Conservation (phyloP, 768 basidiomycete species). For the Hortiboletus flavorubellus region DNA sequence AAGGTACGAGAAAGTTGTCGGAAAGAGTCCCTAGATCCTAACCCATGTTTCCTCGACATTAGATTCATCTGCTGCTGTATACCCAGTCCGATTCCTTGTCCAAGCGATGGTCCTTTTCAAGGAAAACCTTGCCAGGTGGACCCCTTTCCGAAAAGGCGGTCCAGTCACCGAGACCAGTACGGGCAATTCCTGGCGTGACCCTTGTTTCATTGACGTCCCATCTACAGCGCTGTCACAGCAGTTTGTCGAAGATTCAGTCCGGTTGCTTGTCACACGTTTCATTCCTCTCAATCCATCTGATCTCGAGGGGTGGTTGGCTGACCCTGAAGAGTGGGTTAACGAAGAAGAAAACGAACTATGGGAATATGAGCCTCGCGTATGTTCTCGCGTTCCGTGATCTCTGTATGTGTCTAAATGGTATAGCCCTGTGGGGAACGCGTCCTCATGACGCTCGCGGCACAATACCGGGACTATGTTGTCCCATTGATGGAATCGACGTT, state of each 20-base stretch:
- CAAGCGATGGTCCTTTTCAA: conserved; percentile 87
- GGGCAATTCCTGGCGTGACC: conserved; percentile 13
- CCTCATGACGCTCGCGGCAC: conserved; percentile 69
- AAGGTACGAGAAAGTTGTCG: conserved; percentile 42
- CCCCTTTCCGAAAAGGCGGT: conserved; percentile 59
- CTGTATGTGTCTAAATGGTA: neutral
- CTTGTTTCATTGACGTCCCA: conserved; percentile 11
- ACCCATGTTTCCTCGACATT: neutral
- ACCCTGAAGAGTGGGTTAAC: conserved; percentile 95
- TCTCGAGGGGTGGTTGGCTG: conserved; percentile 77
- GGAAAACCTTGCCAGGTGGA: conserved; percentile 77
- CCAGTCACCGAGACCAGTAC: conserved; percentile 56
- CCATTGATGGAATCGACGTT: conserved; percentile 63
- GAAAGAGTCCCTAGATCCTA: neutral
- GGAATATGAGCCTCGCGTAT: conserved; percentile 88
- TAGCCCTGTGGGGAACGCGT: conserved; percentile 96
- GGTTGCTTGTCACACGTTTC: conserved; percentile 76
- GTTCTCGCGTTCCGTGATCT: conserved; percentile 24
- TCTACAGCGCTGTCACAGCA: conserved; percentile 56
- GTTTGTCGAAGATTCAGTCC: conserved; percentile 71
- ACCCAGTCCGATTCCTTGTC: conserved; percentile 76
- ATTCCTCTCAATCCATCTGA: conserved; percentile 82
- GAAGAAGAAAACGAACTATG: conserved; percentile 88
- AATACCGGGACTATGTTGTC: conserved; percentile 66
- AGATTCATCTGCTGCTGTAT: conserved; percentile 65